Conservation (phyloP, 805 yeast species). For the Monosporozyma siamensis region DNA sequence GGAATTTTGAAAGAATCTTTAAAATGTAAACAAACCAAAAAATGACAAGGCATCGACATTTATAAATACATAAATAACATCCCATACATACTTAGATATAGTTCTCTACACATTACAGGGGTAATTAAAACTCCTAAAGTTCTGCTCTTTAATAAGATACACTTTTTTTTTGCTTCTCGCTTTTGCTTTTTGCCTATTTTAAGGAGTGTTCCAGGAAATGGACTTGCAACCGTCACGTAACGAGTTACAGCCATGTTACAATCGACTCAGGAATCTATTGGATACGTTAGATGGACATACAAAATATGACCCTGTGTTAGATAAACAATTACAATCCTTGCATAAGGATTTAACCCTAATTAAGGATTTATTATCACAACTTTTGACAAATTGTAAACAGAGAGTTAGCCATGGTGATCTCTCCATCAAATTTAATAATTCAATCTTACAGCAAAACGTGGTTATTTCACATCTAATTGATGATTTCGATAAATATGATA, state of each 20-base stretch:
- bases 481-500: conserved; percentile 30
- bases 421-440: neutral
- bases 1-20: too few species aligned
- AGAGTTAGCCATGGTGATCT: neutral
- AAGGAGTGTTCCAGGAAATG: neutral
- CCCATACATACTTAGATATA: too few species aligned
- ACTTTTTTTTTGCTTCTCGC: too few species aligned
- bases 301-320: neutral
- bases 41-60: too few species aligned
- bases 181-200: neutral
- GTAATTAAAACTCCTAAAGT: too few species aligned
- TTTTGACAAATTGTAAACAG: neutral
- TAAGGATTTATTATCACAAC: neutral
- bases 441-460: neutral
- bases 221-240: neutral
- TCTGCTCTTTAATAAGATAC: too few species aligned
- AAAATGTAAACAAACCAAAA: too few species aligned
- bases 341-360: neutral
- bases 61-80: too few species aligned
- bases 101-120: too few species aligned
- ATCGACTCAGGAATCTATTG: conserved; percentile 3
- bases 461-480: conserved; percentile 14
- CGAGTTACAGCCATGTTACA: conserved; percentile 4
- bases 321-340: conserved; percentile 1
- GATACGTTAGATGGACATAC: conserved; percentile 2